Percentiles rank a stretch among this genome's conserved stretches.
Conservation (phyloP, 495 filamentous ascomycete genomes). For the Sabuloglossum arenarium region DNA sequence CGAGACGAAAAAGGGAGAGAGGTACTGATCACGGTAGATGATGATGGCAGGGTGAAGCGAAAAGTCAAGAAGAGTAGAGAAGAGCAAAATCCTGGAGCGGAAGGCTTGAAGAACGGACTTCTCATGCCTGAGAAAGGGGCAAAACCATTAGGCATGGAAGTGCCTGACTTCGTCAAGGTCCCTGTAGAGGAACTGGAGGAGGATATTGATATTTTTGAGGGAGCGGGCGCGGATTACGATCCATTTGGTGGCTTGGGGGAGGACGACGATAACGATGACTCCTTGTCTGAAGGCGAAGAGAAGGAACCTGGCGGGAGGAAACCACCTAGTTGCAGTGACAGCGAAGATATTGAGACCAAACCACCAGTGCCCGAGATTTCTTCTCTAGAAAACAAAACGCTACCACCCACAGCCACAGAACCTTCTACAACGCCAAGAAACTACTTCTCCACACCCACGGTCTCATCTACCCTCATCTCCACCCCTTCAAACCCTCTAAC, state of each 20-base stretch:
- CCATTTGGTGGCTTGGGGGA: constrained; percentile 54
- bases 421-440: constrained; percentile 6
- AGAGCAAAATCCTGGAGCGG: constrained; percentile 12
- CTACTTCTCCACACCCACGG: constrained; percentile 14
- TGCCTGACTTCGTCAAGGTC: constrained; percentile 33
- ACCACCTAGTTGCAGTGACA: constrained; percentile 8
- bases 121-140: constrained; percentile 44
- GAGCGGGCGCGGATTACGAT: constrained; percentile 69
- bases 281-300: constrained; percentile 16
- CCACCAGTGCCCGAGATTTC: neutral
- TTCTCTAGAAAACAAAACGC: neutral
- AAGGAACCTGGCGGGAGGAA: constrained; percentile 10
- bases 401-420: neutral
- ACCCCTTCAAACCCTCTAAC: constrained; percentile 29
- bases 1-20: constrained; percentile 55
- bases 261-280: constrained; percentile 22
- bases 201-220: constrained; percentile 66
- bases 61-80: constrained; percentile 44
- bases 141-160: constrained; percentile 57
- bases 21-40: constrained; percentile 67
- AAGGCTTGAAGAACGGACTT: constrained; percentile 24
- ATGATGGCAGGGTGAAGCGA: constrained; percentile 69
- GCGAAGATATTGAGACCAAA: constrained; percentile 7
- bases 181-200: constrained; percentile 30
- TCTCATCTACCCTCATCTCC: constrained; percentile 23